Conservation (phyloP, 495 filamentous ascomycete species). For the Hyaloscypha variabilis region DNA sequence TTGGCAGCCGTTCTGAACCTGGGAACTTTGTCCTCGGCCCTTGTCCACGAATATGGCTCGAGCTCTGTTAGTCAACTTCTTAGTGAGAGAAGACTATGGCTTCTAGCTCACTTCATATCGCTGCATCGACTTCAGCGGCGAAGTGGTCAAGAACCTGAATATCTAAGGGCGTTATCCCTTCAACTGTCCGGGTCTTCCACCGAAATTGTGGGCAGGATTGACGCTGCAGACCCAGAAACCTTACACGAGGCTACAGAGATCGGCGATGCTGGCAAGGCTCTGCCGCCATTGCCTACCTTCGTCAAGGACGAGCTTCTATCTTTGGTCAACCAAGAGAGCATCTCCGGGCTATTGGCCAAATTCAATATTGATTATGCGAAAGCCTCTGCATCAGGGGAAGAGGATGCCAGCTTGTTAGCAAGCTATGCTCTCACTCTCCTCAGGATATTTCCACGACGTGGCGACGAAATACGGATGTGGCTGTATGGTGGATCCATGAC, state of each 20-base stretch:
- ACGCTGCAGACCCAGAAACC: constrained; percentile 38
- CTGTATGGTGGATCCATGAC: constrained; percentile 80
- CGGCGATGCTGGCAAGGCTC: constrained; percentile 17
- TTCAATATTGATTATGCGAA: constrained; percentile 34
- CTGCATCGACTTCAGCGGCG: constrained; percentile 57
- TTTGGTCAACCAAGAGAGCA: constrained; percentile 67
- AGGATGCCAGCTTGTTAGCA: constrained; percentile 75
- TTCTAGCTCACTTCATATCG: constrained; percentile 80
- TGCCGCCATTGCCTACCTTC: constrained; percentile 53
- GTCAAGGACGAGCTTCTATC: constrained; percentile 61
- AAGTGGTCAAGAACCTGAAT: constrained; percentile 54
- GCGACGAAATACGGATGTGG: constrained; percentile 95
- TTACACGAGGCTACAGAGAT: constrained; percentile 22
- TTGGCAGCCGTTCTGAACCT: constrained; percentile 25
- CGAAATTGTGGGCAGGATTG: constrained; percentile 57
- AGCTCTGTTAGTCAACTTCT: constrained; percentile 13
- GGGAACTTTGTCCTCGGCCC: constrained; percentile 24
- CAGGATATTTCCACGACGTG: constrained; percentile 78
- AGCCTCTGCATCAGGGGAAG: constrained; percentile 38
- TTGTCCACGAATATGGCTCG: constrained; percentile 24
- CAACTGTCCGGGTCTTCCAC: constrained; percentile 64
- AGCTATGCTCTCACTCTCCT: constrained; percentile 86
- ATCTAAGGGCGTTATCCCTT: constrained; percentile 65
- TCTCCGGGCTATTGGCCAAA: constrained; percentile 59
- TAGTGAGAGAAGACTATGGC: constrained; percentile 60